Base-by-base conservation (phyloP, 176 grass and related monocot genomes). In the Echinochloa phyllopogon region DNA sequence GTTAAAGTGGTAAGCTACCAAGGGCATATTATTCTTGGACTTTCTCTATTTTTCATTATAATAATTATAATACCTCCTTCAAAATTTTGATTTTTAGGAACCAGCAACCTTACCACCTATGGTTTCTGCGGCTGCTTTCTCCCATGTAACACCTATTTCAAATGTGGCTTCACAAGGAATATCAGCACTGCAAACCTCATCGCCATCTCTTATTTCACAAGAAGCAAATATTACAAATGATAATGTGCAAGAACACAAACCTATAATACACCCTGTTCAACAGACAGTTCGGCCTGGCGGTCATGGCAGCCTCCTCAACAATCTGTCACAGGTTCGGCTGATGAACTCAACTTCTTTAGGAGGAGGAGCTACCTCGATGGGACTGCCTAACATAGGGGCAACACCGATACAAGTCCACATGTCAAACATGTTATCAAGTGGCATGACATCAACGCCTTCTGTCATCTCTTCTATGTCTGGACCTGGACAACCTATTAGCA, bases 341-440 rank as follows among this genome's bases (percentile, higher is more conserved):
- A 86, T 94, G 44, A 88, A 59, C 69, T 83, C 92, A 83, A 58
- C 86, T n/a, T 93, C 94, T 75, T 84, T 93, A 89, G 74, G 85
- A 75, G 77, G 82, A 65, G 91, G 87, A 61, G 74, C 84, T 79
- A 86, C 84, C 49, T 90, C 94, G 27, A 93, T 90, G 50, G 89
- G 94, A 81, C 55, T 90, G 69, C 83, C 92, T 65, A 88, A 91
- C 49, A 97, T 97, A 69, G 92, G 88, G 14, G 88, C 86, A 64
- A 92, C 92, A 59, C 88, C 92, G 23, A 93, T 97, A 75, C 90
- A 94, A 83, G 83, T 98, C 76, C 95, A 98, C 79, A 98, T 98
- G 95, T 90, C 93, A 33, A 99, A 91, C 74, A 94, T 99, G 88
- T 92, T 99, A 78, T 87, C 97, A 44, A 92, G 90, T 66, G 93